phyloP scores from a whole-genome alignment of 75 land plant species.

The Selaginella tamariscina region DNA sequence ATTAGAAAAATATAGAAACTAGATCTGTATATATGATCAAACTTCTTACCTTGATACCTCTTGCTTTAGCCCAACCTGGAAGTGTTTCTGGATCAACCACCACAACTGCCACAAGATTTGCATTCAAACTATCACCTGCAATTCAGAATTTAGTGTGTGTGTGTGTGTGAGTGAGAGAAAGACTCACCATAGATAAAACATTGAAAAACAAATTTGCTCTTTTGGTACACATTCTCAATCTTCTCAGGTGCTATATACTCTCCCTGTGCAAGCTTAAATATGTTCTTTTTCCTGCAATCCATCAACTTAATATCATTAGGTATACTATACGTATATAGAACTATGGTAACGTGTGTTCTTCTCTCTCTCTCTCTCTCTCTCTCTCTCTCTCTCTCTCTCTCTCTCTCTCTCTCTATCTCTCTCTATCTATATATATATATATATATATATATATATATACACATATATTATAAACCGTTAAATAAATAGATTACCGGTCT shows the following conservation, averaged over 20 bases:
- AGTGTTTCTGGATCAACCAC: conserved; percentile 72
- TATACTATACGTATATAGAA: too few species aligned
- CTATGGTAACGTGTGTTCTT: too few species aligned
- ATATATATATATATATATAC: too few species aligned
- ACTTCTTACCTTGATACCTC: conserved; percentile 74
- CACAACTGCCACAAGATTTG: conserved; percentile 71
- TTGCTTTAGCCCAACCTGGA: conserved; percentile 70
- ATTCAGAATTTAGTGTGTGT: background rate
- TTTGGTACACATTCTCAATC: conserved; percentile 90
- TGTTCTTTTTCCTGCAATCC: conserved; percentile 83
- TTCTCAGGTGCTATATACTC: conserved; percentile 99
- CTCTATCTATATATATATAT: too few species aligned
- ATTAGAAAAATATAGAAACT: too few species aligned
- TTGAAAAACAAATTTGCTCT: conserved; percentile 77
- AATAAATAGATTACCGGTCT: conserved; percentile 52
- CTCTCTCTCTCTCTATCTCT: too few species aligned
- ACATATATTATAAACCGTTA: too few species aligned
- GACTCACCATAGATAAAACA: conserved; percentile 86
- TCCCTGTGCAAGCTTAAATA: conserved; percentile 97
- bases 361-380: too few species aligned
- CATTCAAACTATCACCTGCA: conserved; percentile 90
- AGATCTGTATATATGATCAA: too few species aligned
- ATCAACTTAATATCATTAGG: background rate
- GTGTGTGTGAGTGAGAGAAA: background rate
- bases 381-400: too few species aligned